A percentile compares a stretch with the other conserved stretches of the same genome.
Conservation (phyloP, 2,329 filamentous ascomycete species). For the Didymellaceae sp. region DNA sequence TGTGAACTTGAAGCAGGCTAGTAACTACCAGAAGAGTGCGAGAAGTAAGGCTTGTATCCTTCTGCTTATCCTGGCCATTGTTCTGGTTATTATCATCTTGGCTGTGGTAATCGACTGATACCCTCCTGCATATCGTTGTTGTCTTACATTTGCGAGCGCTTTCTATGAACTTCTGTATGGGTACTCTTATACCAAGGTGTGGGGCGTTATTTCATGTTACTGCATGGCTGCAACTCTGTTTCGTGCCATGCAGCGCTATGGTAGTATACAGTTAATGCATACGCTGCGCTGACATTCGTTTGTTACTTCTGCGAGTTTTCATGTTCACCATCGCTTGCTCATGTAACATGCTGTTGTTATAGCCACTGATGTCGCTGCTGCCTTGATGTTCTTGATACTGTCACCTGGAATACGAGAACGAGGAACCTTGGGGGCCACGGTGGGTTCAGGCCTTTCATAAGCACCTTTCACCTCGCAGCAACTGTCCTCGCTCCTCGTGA, state of each 20-base stretch:
- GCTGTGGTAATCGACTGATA: conserved; percentile 78
- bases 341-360: conserved; percentile 1
- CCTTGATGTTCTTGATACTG: background rate
- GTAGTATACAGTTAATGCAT: conserved; percentile 5
- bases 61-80: conserved; percentile 84
- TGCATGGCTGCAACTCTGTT: background rate
- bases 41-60: conserved; percentile 94
- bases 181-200: conserved; percentile 28
- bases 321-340: background rate
- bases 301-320: background rate
- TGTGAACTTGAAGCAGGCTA: conserved; percentile 81
- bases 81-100: conserved; percentile 86
- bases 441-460: background rate
- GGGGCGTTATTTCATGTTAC: background rate
- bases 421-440: no score
- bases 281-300: conserved; percentile 1
- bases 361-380: conserved; percentile 1
- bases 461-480: background rate
- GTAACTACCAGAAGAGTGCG: conserved; percentile 92
- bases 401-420: no score
- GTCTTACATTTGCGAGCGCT: conserved; percentile 16
- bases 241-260: conserved; percentile 1
- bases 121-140: conserved; percentile 5
- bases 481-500: background rate
- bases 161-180: conserved; percentile 2